phyloP scores from a whole-genome alignment of 345 rosid species.

The Dovyalis caffra region DNA sequence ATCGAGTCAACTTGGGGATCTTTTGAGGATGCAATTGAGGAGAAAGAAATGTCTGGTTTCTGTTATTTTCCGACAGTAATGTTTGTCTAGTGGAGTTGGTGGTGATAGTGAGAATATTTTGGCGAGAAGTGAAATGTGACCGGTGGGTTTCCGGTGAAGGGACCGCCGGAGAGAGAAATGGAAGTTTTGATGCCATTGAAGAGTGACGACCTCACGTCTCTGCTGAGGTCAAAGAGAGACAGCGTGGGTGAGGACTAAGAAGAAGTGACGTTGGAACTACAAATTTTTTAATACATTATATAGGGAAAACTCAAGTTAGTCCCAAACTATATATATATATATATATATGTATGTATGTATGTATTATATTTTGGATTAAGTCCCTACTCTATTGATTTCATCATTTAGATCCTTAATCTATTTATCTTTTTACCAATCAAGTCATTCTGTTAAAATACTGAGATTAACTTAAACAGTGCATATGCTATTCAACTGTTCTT shows the following conservation, averaged over 20 bases:
- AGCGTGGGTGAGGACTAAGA: neutral
- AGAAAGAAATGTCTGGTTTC: slow-evolving; percentile 30
- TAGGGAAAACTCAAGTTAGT: too few relatives aligned
- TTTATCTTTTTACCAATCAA: too few relatives aligned
- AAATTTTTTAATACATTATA: too few relatives aligned
- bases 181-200: slow-evolving; percentile 42
- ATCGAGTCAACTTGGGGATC: slow-evolving; percentile 21
- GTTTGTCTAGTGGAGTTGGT: neutral
- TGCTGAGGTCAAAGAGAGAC: neutral
- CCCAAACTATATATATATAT: too few relatives aligned
- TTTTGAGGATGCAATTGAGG: slow-evolving; percentile 13
- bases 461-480: too few relatives aligned
- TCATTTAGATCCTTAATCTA: too few relatives aligned
- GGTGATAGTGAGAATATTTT: slow-evolving; percentile 10
- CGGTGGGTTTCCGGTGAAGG: slow-evolving; percentile 16
- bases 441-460: too few relatives aligned
- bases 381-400: too few relatives aligned
- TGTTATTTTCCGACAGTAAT: neutral
- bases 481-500: too few relatives aligned
- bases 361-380: too few relatives aligned
- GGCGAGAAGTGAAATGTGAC: slow-evolving; percentile 23
- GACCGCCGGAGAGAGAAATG: slow-evolving; percentile 17
- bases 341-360: too few relatives aligned
- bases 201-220: neutral
- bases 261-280: neutral